These are phyloP conservation scores for Diaporthe sp. DNA, from an alignment of 2,329 filamentous ascomycete species.

Conservation along the genomic window DNA sequence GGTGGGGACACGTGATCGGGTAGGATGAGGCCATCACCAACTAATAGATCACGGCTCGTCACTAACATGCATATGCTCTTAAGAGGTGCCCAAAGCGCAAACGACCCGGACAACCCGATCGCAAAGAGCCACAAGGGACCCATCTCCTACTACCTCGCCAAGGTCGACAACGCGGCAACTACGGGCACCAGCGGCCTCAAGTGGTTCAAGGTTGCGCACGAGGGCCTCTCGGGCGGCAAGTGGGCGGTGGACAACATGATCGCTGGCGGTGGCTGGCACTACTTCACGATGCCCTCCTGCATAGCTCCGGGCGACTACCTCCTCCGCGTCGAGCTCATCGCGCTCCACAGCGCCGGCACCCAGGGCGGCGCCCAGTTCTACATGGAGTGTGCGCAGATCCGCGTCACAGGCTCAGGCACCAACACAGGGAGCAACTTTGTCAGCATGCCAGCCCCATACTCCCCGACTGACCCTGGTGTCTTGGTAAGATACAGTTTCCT, in stretches of 20 bases:
- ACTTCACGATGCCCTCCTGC: slow-evolving; percentile 60
- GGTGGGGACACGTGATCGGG: slow-evolving; percentile 65
- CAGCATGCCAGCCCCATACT: slow-evolving; percentile 58
- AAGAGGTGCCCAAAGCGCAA: slow-evolving; percentile 56
- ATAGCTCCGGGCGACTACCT: slow-evolving; percentile 66
- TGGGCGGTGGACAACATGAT: slow-evolving; percentile 58
- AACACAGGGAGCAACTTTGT: slow-evolving; percentile 49
- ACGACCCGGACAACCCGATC: slow-evolving; percentile 64
- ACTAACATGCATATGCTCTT: not conserved
- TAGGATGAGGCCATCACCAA: not conserved
- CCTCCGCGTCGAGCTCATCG: slow-evolving; percentile 64
- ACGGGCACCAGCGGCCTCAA: slow-evolving; percentile 52
- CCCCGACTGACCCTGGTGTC: slow-evolving; percentile 56
- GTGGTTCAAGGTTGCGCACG: slow-evolving; percentile 68
- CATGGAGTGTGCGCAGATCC: slow-evolving; percentile 55
- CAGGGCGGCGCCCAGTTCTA: slow-evolving; percentile 54
- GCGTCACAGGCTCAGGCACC: slow-evolving; percentile 50
- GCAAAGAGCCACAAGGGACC: slow-evolving; percentile 66
- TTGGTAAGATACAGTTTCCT: slow-evolving; percentile 28
- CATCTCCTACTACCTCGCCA: slow-evolving; percentile 62
- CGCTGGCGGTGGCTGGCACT: slow-evolving; percentile 55
- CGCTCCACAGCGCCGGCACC: slow-evolving; percentile 59
- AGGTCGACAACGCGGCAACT: slow-evolving; percentile 61
- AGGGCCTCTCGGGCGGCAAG: slow-evolving; percentile 53
- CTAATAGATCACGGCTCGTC: not conserved